Conservation (phyloP, 306 rosid species). For the Cicer yamashitae region DNA sequence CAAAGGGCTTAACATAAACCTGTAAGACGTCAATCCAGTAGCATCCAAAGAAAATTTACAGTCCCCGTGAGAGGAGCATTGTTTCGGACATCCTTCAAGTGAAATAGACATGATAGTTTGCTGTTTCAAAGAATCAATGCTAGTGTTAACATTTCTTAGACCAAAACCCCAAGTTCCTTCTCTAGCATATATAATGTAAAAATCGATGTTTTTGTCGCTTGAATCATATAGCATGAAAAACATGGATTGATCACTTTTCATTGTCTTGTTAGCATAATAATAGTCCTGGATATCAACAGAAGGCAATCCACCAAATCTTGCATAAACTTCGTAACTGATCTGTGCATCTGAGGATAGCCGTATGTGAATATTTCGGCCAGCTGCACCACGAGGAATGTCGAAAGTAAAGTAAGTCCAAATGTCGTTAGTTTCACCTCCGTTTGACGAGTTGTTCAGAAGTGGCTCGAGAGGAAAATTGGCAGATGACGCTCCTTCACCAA, state of each 20-base stretch:
- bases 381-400: conserved; percentile 87
- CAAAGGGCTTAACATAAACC: conserved; percentile 59
- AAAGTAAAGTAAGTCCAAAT: conserved; percentile 80
- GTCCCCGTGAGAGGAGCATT: conserved; percentile 81
- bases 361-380: conserved; percentile 83
- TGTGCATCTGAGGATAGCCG: conserved; percentile 60
- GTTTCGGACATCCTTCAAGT: conserved; percentile 91
- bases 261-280: conserved; percentile 79
- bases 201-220: conserved; percentile 67
- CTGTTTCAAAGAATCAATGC: conserved; percentile 47
- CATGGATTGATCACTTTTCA: conserved; percentile 70
- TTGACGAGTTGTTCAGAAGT: conserved; percentile 62
- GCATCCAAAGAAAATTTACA: conserved; percentile 76
- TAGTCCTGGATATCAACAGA: conserved; percentile 80
- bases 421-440: conserved; percentile 50
- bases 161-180: conserved; percentile 98
- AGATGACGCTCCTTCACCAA: conserved; percentile 56
- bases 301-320: conserved; percentile 91
- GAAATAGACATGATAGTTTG: conserved; percentile 79
- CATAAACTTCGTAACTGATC: conserved; percentile 75
- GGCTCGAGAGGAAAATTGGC: conserved; percentile 85
- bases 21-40: conserved; percentile 82
- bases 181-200: conserved; percentile 76
- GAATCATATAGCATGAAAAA: conserved; percentile 81
- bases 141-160: conserved; percentile 59